Percentiles rank a stretch among this genome's conserved stretches.
Conservation (phyloP, 306 rosid genomes). For the Luffa aegyptiaca region DNA sequence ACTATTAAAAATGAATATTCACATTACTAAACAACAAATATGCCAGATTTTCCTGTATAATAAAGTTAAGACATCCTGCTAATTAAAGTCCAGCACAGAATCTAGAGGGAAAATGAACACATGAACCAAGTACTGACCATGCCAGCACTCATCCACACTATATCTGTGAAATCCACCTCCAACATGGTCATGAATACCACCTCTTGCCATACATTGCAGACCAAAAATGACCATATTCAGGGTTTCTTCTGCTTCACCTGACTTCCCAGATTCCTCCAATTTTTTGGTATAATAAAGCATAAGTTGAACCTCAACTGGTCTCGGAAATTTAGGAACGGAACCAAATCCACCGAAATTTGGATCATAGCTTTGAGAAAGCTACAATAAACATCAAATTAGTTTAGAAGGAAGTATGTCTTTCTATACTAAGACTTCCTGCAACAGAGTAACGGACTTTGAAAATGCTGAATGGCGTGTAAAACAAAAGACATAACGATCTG, state of each 20-base stretch:
- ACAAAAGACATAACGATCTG: neutral
- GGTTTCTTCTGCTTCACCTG: conserved; percentile 32
- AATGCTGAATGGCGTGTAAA: neutral
- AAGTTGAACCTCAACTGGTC: conserved; percentile 87
- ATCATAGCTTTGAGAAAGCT: conserved; percentile 81
- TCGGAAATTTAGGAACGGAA: conserved; percentile 90
- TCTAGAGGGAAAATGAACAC: neutral
- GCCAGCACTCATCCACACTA: conserved; percentile 98
- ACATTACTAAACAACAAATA: neutral
- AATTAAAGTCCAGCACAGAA: neutral
- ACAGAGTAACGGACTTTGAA: conserved; percentile 4
- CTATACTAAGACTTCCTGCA: neutral
- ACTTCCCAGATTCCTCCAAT: conserved; percentile 50
- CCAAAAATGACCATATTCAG: conserved; percentile 48
- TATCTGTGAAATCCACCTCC: conserved; percentile 99
- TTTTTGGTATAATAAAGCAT: conserved; percentile 74
- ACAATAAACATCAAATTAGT: conserved; percentile 17
- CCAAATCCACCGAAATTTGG: conserved; percentile 82
- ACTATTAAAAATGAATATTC: neutral
- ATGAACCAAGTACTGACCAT: conserved; percentile 45
- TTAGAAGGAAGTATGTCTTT: neutral
- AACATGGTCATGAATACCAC: conserved; percentile 83
- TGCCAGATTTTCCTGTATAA: neutral
- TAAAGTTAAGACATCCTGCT: neutral
- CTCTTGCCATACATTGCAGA: conserved; percentile 89